Evolutionary conservation across 352 stramenopile genomes (phyloP).

Genomic region (Globisporangium mamillatum): DNA sequence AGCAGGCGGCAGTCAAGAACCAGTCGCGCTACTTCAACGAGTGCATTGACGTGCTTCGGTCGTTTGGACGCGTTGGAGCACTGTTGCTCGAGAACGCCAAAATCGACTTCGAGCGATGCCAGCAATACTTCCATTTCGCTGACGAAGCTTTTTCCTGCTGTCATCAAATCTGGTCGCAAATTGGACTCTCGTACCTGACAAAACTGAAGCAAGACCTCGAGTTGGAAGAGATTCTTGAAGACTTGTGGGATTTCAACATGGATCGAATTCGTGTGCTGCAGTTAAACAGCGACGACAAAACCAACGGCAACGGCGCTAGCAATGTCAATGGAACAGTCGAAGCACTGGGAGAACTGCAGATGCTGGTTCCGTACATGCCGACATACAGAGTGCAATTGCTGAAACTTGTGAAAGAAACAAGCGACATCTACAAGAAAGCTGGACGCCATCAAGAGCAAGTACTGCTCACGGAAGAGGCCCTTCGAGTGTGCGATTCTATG

Average conservation of each 20-base stretch:
- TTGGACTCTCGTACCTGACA: conserved; percentile 63
- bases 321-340: conserved; percentile 35
- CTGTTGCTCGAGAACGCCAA: conserved; percentile 55
- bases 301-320: not conserved
- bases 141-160: conserved; percentile 50
- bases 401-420: conserved; percentile 44
- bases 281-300: conserved; percentile 20
- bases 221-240: conserved; percentile 70
- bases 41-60: conserved; percentile 71
- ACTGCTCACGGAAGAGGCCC: conserved; percentile 55
- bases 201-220: conserved; percentile 64
- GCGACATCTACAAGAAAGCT: conserved; percentile 41
- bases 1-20: conserved; percentile 6
- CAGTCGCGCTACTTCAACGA: conserved; percentile 46
- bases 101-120: conserved; percentile 43
- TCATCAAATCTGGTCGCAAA: conserved; percentile 53
- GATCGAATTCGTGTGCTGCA: conserved; percentile 56
- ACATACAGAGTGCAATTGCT: conserved; percentile 40
- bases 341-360: conserved; percentile 67
- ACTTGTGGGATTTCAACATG: conserved; percentile 80
- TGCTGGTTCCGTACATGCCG: conserved; percentile 63
- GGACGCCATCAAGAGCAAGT: conserved; percentile 37
- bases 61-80: conserved; percentile 63
- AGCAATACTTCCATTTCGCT: conserved; percentile 52
- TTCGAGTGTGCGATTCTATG: conserved; percentile 53